Percentiles rank a stretch among this genome's conserved stretches.
Conservation (phyloP, 2,329 filamentous ascomycete species). For the Davidsoniella neocaledoniae region DNA sequence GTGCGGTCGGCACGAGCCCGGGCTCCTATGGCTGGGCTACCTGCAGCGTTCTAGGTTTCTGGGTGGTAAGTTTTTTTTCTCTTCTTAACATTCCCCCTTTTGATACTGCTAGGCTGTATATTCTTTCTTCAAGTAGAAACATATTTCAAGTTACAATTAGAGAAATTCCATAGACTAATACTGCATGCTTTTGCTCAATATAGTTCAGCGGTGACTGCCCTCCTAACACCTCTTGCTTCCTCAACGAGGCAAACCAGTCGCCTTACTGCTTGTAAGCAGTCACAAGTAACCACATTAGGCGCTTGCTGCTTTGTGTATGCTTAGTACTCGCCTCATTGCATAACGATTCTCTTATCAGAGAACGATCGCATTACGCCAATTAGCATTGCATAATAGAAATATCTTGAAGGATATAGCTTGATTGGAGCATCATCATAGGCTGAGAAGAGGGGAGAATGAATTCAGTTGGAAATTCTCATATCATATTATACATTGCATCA, state of each 20-base stretch:
- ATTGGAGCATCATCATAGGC: too few species aligned
- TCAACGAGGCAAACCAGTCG: slow-evolving; percentile 20
- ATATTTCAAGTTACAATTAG: background rate
- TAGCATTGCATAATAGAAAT: too few species aligned
- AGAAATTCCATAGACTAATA: background rate
- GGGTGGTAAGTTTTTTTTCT: slow-evolving; percentile 18
- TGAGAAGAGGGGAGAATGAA: too few species aligned
- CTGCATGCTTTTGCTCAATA: background rate
- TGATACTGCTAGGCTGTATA: background rate
- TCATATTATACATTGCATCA: too few species aligned
- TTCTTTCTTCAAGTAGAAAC: background rate
- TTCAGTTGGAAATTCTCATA: too few species aligned
- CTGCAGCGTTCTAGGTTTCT: slow-evolving; percentile 19
- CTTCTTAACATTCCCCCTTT: background rate
- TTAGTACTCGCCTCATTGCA: too few species aligned
- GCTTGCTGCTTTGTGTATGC: background rate
- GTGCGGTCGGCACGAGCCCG: slow-evolving; percentile 15
- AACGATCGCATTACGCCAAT: too few species aligned
- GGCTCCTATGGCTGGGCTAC: slow-evolving; percentile 19
- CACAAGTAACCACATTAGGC: background rate
- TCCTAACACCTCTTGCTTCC: slow-evolving; percentile 22
- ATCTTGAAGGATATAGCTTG: too few species aligned
- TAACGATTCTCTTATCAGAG: too few species aligned
- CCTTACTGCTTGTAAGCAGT: slow-evolving; percentile 21
- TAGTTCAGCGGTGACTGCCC: slow-evolving; percentile 22